Conservation (phyloP, 2,329 filamentous ascomycete species). For the Drechslerella coelobrocha region DNA sequence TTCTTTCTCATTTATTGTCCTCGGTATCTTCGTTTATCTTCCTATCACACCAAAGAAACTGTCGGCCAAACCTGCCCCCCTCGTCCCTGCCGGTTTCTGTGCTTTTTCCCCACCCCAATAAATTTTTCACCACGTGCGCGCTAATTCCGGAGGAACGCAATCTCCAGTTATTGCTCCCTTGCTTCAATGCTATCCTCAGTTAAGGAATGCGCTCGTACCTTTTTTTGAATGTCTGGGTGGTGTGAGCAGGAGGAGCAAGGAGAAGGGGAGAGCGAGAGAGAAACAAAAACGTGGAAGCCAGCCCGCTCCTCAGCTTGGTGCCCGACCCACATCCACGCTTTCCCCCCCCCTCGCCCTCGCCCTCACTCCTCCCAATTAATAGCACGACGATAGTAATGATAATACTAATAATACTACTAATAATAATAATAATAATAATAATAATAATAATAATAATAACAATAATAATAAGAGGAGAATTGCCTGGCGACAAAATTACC, state of each 20-base stretch:
- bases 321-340: constrained; percentile 17
- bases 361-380: not conserved
- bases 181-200: not conserved
- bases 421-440: too few relatives aligned
- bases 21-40: not conserved
- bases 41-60: not conserved
- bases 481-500: too few relatives aligned
- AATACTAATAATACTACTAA: too few relatives aligned
- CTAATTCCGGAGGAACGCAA: constrained; percentile 51
- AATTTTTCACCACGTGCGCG: constrained; percentile 45
- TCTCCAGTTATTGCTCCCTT: constrained; percentile 19
- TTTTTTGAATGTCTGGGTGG: not conserved
- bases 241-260: not conserved
- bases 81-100: not conserved
- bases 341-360: constrained; percentile 3
- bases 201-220: too few relatives aligned
- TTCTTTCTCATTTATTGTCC: constrained; percentile 2
- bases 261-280: not conserved
- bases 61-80: constrained; percentile 41
- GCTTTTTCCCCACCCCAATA: constrained; percentile 10
- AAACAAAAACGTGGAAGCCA: constrained; percentile 51
- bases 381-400: too few relatives aligned
- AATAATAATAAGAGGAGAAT: too few relatives aligned
- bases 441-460: too few relatives aligned
- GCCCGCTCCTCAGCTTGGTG: constrained; percentile 38